These are phyloP conservation scores for Musa beccarii DNA, from an alignment of 176 grass and related monocot genomes.

Conservation along the genomic window DNA sequence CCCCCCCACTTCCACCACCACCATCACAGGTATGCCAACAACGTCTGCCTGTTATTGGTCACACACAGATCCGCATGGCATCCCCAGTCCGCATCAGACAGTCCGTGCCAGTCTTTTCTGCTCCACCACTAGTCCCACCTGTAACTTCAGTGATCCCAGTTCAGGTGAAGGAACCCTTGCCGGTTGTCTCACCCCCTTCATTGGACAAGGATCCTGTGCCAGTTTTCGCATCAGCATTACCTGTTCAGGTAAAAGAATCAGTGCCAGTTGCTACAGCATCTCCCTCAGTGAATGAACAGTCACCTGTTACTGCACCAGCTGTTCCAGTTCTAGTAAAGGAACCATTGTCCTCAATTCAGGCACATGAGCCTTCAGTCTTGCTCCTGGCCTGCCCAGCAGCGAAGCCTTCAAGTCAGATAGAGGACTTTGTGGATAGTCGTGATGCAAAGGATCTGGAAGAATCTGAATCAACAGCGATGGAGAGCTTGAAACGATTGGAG, in stretches of 20 bases:
- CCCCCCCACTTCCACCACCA: slow-evolving; percentile 72
- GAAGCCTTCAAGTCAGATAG: neutral
- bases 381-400: neutral
- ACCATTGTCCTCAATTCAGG: neutral
- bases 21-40: slow-evolving; percentile 30
- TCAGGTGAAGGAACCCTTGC: slow-evolving; percentile 52
- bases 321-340: neutral
- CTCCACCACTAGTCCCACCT: slow-evolving; percentile 32
- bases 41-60: slow-evolving; percentile 56
- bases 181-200: neutral
- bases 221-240: neutral
- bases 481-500: slow-evolving; percentile 7
- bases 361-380: neutral
- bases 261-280: neutral
- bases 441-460: slow-evolving; percentile 4
- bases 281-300: neutral
- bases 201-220: slow-evolving; percentile 14
- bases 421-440: neutral
- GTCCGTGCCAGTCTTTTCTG: slow-evolving; percentile 45
- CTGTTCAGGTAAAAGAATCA: slow-evolving; percentile 37
- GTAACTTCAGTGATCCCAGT: slow-evolving; percentile 33
- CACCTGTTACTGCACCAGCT: neutral
- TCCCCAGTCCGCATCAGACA: slow-evolving; percentile 82
- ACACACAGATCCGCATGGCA: slow-evolving; percentile 56
- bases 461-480: slow-evolving; percentile 7